Conservation (phyloP, 768 basidiomycete species). For the Amylocystis lapponica region DNA sequence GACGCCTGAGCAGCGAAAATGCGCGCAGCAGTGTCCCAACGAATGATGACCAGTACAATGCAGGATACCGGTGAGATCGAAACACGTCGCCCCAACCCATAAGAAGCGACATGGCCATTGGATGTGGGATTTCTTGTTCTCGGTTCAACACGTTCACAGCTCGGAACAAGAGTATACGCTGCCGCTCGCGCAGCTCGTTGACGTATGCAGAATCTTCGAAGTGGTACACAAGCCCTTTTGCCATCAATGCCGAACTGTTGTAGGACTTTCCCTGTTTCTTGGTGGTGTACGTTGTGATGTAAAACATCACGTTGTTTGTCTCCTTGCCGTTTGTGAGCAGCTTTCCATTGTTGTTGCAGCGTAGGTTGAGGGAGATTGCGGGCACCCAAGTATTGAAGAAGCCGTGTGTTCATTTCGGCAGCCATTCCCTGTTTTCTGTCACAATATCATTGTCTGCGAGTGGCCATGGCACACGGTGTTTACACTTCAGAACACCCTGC, state of each 20-base stretch:
- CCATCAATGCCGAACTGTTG: slow-evolving; percentile 33
- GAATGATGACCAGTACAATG: slow-evolving; percentile 31
- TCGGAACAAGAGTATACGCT: slow-evolving; percentile 26
- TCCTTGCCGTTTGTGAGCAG: slow-evolving; percentile 31
- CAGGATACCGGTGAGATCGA: slow-evolving; percentile 30
- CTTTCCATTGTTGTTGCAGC: slow-evolving; percentile 39
- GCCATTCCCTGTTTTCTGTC: no score
- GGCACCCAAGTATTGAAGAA: slow-evolving; percentile 26
- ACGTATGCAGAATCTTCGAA: slow-evolving; percentile 6
- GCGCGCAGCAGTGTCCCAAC: slow-evolving; percentile 9
- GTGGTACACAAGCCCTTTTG: slow-evolving; percentile 27
- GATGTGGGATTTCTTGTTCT: slow-evolving; percentile 33
- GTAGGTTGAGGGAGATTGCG: slow-evolving; percentile 12
- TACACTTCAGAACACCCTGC: no score
- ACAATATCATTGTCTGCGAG: no score
- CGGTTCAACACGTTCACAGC: slow-evolving; percentile 27
- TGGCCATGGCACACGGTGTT: no score
- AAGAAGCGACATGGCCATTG: slow-evolving; percentile 35
- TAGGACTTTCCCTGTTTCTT: slow-evolving; percentile 31
- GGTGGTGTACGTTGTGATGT: slow-evolving; percentile 28
- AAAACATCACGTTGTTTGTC: slow-evolving; percentile 30
- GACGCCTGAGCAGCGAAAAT: slow-evolving; percentile 22
- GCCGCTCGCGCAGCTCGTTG: slow-evolving; percentile 17
- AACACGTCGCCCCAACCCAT: slow-evolving; percentile 40
- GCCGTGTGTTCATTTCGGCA: no score